A percentile compares a stretch with the other conserved stretches of the same genome.
Evolutionary conservation across 1,284 basidiomycete genomes (phyloP).

Genomic region (Rhodotorula mucilaginosa): DNA sequence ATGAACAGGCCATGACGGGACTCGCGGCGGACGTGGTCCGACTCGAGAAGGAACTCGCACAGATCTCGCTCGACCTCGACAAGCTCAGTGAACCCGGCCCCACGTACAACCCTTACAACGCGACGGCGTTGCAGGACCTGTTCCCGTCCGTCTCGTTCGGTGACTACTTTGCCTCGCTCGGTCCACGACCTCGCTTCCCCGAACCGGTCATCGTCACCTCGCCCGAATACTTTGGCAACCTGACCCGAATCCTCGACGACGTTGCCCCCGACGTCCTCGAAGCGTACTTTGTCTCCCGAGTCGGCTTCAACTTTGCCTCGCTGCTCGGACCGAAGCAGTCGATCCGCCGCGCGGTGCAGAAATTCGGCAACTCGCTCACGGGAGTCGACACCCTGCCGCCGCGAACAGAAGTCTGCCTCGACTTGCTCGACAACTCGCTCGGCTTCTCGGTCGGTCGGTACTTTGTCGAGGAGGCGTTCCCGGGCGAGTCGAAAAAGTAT

Average conservation of each 20-base stretch:
- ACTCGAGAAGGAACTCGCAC: constrained; percentile 78
- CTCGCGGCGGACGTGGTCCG: constrained; percentile 71
- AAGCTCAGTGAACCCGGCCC: constrained; percentile 66
- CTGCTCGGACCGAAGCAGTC: constrained; percentile 70
- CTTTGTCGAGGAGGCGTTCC: constrained; percentile 85
- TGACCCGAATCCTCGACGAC: constrained; percentile 67
- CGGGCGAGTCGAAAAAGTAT: constrained; percentile 72
- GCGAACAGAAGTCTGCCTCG: constrained; percentile 63
- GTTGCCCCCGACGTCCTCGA: constrained; percentile 73
- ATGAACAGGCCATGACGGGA: constrained; percentile 52
- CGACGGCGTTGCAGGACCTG: constrained; percentile 58
- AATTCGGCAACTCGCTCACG: constrained; percentile 66
- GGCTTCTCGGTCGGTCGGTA: constrained; percentile 57
- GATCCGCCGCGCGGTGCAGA: constrained; percentile 69
- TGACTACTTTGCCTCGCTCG: constrained; percentile 78
- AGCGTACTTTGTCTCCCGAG: constrained; percentile 67
- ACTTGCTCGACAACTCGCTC: constrained; percentile 51
- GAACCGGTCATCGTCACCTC: constrained; percentile 73
- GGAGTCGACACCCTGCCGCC: constrained; percentile 84
- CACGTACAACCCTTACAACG: constrained; percentile 83
- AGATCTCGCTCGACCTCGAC: constrained; percentile 75
- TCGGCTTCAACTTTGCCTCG: constrained; percentile 37
- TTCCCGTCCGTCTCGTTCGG: constrained; percentile 72
- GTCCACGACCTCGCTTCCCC: constrained; percentile 69
- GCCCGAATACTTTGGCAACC: constrained; percentile 69